Evolutionary conservation across 108 stramenopile genomes (phyloP).

Genomic region (Conticribra weissflogii): DNA sequence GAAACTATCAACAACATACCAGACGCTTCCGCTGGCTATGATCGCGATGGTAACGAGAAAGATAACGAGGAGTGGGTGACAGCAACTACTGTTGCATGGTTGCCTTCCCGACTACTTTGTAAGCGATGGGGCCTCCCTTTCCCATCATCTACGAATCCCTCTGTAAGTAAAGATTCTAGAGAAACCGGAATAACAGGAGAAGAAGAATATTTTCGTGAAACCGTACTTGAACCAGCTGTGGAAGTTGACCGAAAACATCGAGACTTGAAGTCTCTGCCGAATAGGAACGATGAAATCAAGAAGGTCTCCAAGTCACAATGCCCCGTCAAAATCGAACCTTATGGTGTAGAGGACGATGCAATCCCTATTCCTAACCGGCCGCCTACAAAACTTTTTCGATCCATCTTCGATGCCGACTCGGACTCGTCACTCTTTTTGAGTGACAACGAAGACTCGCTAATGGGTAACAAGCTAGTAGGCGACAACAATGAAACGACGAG

Average conservation of each 20-base stretch:
- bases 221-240: slow-evolving; percentile 30
- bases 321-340: neutral
- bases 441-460: slow-evolving; percentile 1
- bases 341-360: slow-evolving; percentile 10
- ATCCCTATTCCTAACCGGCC: slow-evolving; percentile 33
- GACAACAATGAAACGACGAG: neutral
- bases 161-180: neutral
- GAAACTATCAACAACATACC: neutral
- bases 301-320: neutral
- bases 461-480: neutral
- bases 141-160: too few relatives aligned
- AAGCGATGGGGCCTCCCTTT: slow-evolving; percentile 49
- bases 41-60: neutral
- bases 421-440: slow-evolving; percentile 45
- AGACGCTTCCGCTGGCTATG: neutral
- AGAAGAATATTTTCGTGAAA: slow-evolving; percentile 37
- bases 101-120: slow-evolving; percentile 44
- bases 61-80: slow-evolving; percentile 37
- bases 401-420: slow-evolving; percentile 45
- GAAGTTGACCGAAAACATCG: slow-evolving; percentile 3
- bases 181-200: slow-evolving; percentile 13
- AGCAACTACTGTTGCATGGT: slow-evolving; percentile 22
- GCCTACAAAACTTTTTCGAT: slow-evolving; percentile 31
- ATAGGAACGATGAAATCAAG: too few relatives aligned
- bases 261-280: too few relatives aligned